Conservation (phyloP, 169 alveolate genomes). For the Babesia ovis region DNA sequence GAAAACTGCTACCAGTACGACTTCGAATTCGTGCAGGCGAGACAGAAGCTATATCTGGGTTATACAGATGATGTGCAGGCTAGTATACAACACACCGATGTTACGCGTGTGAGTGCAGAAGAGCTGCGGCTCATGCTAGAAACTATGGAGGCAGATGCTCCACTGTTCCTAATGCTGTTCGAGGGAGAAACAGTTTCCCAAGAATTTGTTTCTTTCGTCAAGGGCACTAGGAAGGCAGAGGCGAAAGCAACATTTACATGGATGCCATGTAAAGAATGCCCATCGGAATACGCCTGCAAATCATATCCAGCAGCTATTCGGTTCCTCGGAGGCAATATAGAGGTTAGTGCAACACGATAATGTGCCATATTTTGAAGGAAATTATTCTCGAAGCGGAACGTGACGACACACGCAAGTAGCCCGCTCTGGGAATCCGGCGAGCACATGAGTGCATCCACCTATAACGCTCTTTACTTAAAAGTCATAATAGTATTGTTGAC, state of each 20-base stretch:
- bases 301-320: constrained; percentile 37
- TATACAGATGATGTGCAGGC: neutral
- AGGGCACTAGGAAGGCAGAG: constrained; percentile 1
- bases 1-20: constrained; percentile 52
- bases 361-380: neutral
- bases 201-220: constrained; percentile 11
- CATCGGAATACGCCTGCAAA: constrained; percentile 10
- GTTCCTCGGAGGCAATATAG: constrained; percentile 11
- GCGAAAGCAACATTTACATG: constrained; percentile 19
- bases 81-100: neutral
- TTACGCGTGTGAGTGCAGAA: constrained; percentile 35
- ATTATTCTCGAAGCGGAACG: neutral
- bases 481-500: neutral
- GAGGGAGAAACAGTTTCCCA: neutral
- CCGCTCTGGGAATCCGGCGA: constrained; percentile 25
- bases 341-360: constrained; percentile 1
- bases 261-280: constrained; percentile 18
- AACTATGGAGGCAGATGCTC: constrained; percentile 34
- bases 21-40: constrained; percentile 27
- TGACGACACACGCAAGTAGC: neutral
- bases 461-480: neutral
- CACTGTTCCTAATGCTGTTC: constrained; percentile 14
- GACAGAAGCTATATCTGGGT: constrained; percentile 2
- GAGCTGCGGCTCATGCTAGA: constrained; percentile 35
- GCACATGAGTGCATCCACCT: constrained; percentile 39